Percentiles rank a stretch among this genome's conserved stretches.
phyloP scores from a whole-genome alignment of 169 alveolate species.

The Amoebophrya sp. region DNA sequence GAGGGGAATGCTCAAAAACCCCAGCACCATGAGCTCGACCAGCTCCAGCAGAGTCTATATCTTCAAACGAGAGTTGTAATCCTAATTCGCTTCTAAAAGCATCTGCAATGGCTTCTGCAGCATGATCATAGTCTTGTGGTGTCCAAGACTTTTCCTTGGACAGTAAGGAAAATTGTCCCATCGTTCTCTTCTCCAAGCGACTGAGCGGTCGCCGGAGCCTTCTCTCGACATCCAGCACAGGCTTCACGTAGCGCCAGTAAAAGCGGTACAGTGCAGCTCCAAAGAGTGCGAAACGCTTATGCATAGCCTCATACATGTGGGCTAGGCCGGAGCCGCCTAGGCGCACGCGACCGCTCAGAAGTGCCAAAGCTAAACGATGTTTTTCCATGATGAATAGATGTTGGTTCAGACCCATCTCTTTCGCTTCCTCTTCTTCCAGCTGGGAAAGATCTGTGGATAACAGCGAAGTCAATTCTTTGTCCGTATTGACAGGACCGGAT shows the following conservation, averaged over 20 bases:
- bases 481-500: too few relatives aligned
- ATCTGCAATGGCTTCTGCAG: background rate
- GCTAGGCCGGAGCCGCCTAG: background rate
- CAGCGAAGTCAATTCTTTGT: background rate
- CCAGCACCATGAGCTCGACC: too few relatives aligned
- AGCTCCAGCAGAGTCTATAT: background rate
- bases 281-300: background rate
- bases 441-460: background rate
- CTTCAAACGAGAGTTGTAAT: background rate
- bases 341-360: constrained; percentile 7
- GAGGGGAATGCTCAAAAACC: background rate
- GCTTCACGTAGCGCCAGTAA: background rate
- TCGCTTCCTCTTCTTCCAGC: background rate
- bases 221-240: background rate
- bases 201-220: background rate
- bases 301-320: background rate
- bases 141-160: background rate
- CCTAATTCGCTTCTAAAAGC: background rate
- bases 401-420: background rate
- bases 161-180: background rate
- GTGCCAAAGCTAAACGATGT: background rate
- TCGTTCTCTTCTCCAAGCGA: background rate
- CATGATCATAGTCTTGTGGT: background rate
- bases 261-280: background rate
- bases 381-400: background rate